These are phyloP conservation scores for Verticillium klebahnii DNA, from an alignment of 2,329 filamentous ascomycete genomes.

Conservation along the genomic window DNA sequence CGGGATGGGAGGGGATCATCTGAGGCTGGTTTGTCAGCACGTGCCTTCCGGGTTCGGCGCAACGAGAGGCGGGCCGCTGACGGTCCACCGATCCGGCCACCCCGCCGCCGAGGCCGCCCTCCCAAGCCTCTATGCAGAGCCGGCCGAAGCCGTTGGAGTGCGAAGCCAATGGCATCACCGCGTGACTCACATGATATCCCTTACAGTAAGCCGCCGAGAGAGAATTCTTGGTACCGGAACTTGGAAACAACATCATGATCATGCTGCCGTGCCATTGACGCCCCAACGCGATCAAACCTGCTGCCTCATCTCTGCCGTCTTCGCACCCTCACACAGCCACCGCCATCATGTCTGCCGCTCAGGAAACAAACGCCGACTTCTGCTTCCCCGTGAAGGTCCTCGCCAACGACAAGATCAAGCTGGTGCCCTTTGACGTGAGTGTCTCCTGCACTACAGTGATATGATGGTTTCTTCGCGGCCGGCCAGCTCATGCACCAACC, in stretches of 20 bases:
- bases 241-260: background rate
- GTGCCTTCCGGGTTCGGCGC: background rate
- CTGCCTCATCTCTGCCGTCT: background rate
- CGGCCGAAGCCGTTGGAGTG: background rate
- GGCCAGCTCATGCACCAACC: background rate
- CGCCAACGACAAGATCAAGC: slow-evolving; percentile 12
- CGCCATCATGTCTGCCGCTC: background rate
- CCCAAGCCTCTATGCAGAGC: background rate
- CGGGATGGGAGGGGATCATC: background rate
- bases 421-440: slow-evolving; percentile 11
- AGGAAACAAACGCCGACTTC: background rate
- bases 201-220: background rate
- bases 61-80: background rate
- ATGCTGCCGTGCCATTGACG: background rate
- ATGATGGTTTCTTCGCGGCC: background rate
- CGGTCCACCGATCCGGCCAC: background rate
- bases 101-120: background rate
- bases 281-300: background rate
- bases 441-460: background rate
- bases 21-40: background rate
- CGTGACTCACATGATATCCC: background rate
- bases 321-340: background rate
- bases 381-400: slow-evolving; percentile 4
- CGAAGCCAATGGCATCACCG: background rate
- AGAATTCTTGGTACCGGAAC: background rate